Base-by-base conservation (phyloP, 2,329 filamentous ascomycete genomes). In the Penicillium sp. region DNA sequence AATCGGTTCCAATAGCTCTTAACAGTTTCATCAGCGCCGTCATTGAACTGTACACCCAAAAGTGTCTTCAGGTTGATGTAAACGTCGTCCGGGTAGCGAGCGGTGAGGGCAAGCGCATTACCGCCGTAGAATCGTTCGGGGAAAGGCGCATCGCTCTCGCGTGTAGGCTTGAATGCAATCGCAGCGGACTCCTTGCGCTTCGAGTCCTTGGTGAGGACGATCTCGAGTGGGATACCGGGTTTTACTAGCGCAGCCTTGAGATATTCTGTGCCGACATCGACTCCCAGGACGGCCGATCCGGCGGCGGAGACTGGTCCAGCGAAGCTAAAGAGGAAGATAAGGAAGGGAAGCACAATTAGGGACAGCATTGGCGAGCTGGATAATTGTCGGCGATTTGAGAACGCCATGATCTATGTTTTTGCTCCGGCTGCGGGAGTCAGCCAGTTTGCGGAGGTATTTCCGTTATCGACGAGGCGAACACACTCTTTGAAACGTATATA, bases 241-340 rank as follows among this genome's bases (percentile, higher is more conserved):
- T 97, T 97, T 58, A 99, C 93, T 40, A 99, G 84, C 13, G 90
- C 87, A 27, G 93, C 93, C 79, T 97, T 99, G 78, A 99, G 89
- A 77, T 96, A 97, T 73, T 96, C 91, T 53, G 94, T 97, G 63
- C 94, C 94, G 50, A 99, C 82, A 75, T 99, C 94, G 67, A 99
- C 84, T 59, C 94, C 94, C 21, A 99, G 80, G 16, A 97, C 92
- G 49, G 91, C 90, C 8, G 90, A 85, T 36, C 83, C 83, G 51
- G 83, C 85, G 53, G 82, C 83, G 53, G 83, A 81, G 48, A 82
- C 81, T 56, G 77, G 77, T 21, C 77, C 75, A 63, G 85, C 80
- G 54, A 87, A 75, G 53, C 83, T 74, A 53, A 81, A 61, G 53
- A 83, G 76, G 54, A 78, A 75, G 18, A 86, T 67, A 32, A 86